These are phyloP conservation scores for Hibiscus trionum DNA, from an alignment of 345 rosid genomes.

Conservation along the genomic window DNA sequence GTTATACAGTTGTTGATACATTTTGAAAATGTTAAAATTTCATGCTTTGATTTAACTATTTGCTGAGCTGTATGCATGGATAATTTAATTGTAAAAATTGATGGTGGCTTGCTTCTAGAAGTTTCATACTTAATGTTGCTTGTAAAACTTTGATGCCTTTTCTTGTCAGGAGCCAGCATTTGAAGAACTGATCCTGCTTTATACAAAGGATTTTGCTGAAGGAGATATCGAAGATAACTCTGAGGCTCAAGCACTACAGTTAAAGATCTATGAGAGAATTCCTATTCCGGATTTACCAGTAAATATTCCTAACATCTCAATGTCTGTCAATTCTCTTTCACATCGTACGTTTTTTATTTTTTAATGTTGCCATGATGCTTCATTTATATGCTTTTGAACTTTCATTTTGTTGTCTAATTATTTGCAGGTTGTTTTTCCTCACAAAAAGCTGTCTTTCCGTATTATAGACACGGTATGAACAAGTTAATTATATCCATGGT, in stretches of 20 bases:
- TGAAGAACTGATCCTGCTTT: constrained; percentile 77
- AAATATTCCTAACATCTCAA: constrained; percentile 28
- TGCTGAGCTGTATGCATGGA: not conserved
- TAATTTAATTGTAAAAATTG: not conserved
- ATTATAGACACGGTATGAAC: constrained; percentile 83
- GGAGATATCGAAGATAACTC: constrained; percentile 31
- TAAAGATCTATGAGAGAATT: constrained; percentile 78
- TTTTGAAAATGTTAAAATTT: constrained; percentile 9
- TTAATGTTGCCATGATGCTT: not conserved
- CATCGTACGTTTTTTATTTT: constrained; percentile 2
- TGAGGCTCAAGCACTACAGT: constrained; percentile 53
- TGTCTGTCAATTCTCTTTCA: constrained; percentile 26
- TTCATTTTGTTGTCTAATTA: constrained; percentile 18
- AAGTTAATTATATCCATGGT: constrained; percentile 13
- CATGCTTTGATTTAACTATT: constrained; percentile 1
- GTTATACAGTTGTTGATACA: constrained; percentile 4
- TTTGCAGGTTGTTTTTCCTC: constrained; percentile 82
- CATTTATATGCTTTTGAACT: constrained; percentile 7
- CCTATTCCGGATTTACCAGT: constrained; percentile 97
- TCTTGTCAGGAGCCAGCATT: constrained; percentile 83
- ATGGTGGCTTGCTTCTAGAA: constrained; percentile 2
- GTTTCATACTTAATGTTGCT: constrained; percentile 3
- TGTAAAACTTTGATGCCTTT: constrained; percentile 19
- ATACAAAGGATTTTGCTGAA: constrained; percentile 43
- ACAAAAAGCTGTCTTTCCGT: constrained; percentile 91